Base-by-base conservation (phyloP, 106 monocot genomes). In the Apostasia shenzhenica region DNA sequence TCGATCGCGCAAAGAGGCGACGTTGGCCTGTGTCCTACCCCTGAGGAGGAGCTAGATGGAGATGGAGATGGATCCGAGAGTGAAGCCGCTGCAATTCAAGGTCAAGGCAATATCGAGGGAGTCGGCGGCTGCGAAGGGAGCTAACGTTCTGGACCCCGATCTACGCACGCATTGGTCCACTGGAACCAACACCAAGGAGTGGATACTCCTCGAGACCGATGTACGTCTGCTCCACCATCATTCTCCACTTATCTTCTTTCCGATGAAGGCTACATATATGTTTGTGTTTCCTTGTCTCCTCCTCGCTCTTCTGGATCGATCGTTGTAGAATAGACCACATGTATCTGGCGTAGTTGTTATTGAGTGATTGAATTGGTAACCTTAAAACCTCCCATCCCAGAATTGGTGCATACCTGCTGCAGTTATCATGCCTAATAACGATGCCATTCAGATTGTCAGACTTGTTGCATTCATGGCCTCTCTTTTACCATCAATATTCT, bases 181-280 rank as follows among this genome's bases (percentile, higher is more conserved):
- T 47, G 89, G 67, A 41, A 97, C 97, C 75, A 97, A 97, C 87
- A 92, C 84, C 77, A 97, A 97, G 86, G 97, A 97, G 73, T 92
- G 97, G 97, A 97, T 97, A 63, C 83, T 97, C 57, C 92, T 97
- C 71, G 92, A 97, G 70, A 92, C 92, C 70, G 86, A 92, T 6
- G 97, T 97, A 66, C 2, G 73, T 40, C 26, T 26, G 26, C 54
- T 9, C 63, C n/a, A 1, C 44, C 38, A 13, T 45, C 2, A 12
- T 6, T 61, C 11, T 55, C n/a, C 5, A 13, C 13, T 44, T 61
- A 41, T 61, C 0, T 12, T 26, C 26, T 26, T 26, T 26, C 26
- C 26, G 26, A 26, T 26, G 26, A 26, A 26, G 26, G 26, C 26
- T 26, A 26, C 26, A 26, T 26, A 26, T 26, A 26, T 26, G 26